Conservation (phyloP, 208 protist species). For the Acanthamoeba healyi region DNA sequence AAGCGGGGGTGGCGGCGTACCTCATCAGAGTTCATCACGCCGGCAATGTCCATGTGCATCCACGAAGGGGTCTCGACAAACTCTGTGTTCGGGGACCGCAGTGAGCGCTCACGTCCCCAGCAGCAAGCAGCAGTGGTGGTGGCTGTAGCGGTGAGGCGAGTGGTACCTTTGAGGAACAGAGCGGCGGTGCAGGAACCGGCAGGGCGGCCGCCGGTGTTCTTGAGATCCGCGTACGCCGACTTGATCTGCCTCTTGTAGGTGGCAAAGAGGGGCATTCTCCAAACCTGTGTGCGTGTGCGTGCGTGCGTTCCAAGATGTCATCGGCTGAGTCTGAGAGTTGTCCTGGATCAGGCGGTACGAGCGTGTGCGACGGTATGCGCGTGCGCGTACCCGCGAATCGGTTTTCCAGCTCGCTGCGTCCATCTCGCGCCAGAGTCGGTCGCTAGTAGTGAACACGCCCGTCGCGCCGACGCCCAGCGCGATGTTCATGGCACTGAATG, state of each 20-base stretch:
- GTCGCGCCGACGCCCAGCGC: constrained; percentile 75
- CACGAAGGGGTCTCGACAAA: constrained; percentile 68
- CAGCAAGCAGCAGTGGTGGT: neutral
- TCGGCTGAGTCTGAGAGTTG: no score
- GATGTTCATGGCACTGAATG: constrained; percentile 41
- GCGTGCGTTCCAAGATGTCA: no score
- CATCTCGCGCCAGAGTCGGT: constrained; percentile 75
- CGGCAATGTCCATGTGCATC: constrained; percentile 89
- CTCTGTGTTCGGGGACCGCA: neutral
- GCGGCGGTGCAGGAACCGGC: constrained; percentile 86
- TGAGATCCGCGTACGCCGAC: constrained; percentile 80
- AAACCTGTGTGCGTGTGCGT: neutral
- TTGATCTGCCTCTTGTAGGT: constrained; percentile 81
- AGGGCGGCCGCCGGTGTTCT: constrained; percentile 74
- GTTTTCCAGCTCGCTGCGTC: constrained; percentile 28
- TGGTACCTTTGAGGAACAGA: constrained; percentile 81
- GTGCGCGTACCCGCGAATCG: neutral
- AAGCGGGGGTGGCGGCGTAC: no score
- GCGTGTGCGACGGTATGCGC: no score
- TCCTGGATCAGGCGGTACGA: no score
- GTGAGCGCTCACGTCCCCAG: neutral
- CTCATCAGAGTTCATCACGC: constrained; percentile 81
- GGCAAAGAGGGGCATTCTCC: constrained; percentile 59
- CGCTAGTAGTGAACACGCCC: constrained; percentile 75
- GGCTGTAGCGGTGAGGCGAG: constrained; percentile 58